phyloP scores from a whole-genome alignment of 371 early-diverging fungal genomes.

The Dichotomocladium elegans region DNA sequence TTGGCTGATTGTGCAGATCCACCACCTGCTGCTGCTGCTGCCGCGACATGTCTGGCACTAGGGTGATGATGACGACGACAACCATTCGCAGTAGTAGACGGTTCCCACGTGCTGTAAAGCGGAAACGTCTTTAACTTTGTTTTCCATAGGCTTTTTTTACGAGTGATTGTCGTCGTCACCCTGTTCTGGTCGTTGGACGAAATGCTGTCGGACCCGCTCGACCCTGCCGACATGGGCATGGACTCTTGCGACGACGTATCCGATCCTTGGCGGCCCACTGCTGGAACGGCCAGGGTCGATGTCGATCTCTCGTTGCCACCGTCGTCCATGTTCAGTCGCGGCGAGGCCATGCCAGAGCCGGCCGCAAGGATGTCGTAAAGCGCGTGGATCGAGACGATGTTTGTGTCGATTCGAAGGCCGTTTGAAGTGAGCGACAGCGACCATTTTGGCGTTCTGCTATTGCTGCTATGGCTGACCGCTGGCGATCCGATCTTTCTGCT shows the following conservation, averaged over 20 bases:
- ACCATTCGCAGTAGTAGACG: slow-evolving; percentile 1
- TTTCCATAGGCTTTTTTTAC: slow-evolving; percentile 17
- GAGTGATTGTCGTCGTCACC: slow-evolving; percentile 5
- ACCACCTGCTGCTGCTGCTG: not conserved
- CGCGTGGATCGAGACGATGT: slow-evolving; percentile 35
- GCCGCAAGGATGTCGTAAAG: slow-evolving; percentile 23
- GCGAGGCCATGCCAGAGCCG: not conserved
- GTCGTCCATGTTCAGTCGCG: no score
- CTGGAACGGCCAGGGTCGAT: no score
- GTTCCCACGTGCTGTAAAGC: slow-evolving; percentile 41
- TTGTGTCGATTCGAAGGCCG: slow-evolving; percentile 40
- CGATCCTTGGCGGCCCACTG: not conserved
- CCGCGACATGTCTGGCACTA: not conserved
- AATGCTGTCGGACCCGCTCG: no score
- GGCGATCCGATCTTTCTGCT: not conserved
- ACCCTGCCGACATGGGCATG: no score
- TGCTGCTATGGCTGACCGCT: not conserved
- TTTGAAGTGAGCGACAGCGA: slow-evolving; percentile 32
- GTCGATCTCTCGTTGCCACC: no score
- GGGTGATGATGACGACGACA: not conserved
- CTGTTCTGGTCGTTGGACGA: not conserved
- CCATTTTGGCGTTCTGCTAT: slow-evolving; percentile 17
- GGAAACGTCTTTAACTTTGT: slow-evolving; percentile 30
- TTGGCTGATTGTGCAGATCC: not conserved
- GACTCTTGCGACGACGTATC: not conserved